Evolutionary conservation across 1,284 basidiomycete genomes (phyloP).

Genomic region (Pseudozyma flocculosa): DNA sequence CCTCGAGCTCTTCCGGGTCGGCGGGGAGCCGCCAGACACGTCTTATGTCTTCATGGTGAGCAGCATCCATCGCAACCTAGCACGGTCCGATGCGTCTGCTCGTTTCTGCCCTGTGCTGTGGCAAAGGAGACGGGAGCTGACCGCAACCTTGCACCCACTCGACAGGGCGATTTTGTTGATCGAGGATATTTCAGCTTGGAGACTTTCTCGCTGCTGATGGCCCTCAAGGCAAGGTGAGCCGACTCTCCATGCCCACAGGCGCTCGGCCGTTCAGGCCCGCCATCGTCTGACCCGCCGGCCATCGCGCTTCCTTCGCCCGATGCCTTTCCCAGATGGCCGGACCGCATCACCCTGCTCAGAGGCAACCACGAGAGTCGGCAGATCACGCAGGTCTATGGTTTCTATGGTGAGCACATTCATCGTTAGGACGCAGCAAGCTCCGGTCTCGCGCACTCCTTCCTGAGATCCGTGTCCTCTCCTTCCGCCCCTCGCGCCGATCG

Average conservation of each 20-base stretch:
- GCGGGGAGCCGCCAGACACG: slow-evolving; percentile 82
- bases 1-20: slow-evolving; percentile 82
- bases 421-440: background rate
- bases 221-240: slow-evolving; percentile 78
- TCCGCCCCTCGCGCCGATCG: no score
- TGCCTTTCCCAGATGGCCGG: slow-evolving; percentile 76
- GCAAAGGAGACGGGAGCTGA: no score
- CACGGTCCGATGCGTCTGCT: background rate
- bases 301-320: no score
- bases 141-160: background rate
- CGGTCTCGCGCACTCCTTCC: no score
- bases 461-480: no score
- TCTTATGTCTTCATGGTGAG: slow-evolving; percentile 95
- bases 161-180: slow-evolving; percentile 94
- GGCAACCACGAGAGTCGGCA: slow-evolving; percentile 96
- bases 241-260: no score
- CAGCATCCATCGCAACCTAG: slow-evolving; percentile 2
- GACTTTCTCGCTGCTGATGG: slow-evolving; percentile 84
- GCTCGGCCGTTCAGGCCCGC: no score
- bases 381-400: slow-evolving; percentile 97
- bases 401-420: slow-evolving; percentile 72
- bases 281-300: no score
- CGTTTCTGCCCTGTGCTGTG: no score
- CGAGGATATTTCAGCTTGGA: slow-evolving; percentile 95
- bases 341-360: slow-evolving; percentile 82